Base-by-base conservation (phyloP, 2,329 filamentous ascomycete genomes). In the Ophiostoma piceae region DNA sequence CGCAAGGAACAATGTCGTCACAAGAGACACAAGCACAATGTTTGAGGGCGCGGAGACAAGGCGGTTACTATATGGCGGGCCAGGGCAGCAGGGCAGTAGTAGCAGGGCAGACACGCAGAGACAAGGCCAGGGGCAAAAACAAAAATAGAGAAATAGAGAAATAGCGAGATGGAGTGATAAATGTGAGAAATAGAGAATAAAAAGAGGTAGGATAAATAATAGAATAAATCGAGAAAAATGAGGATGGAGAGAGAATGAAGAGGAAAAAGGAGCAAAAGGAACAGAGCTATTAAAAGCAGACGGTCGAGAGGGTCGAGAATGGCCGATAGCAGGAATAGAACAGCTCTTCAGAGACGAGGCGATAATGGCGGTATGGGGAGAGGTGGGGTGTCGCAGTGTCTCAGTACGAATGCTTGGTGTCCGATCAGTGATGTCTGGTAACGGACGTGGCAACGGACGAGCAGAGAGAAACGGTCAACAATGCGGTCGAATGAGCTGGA, bases 301-400 rank as follows among this genome's bases (percentile, higher is more conserved):
- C 7, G 47, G 47, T 8, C n/a, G 3, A 14, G 9, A 29, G 22
- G 26, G 26, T 62, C 57, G 39, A 57, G 37, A 47, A 64, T 51
- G 57, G 29, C 65, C 62, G 35, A 37, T 65, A 67, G 12, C 65
- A 64, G 51, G n/a, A 62, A 26, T 11, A 66, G 62, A 62, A 26
- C 37, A 66, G 62, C 62, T n/a, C 62, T n/a, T 35, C 51, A 57
- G 16, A 47, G 16, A 47, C 22, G 6, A 6, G 26, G 57, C n/a
- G 57, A 32, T 62, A 62, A 62, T 32, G 57, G 57, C 57, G 57
- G 57, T 62, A 62, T 62, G 57, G 57, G 65, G 60, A 41, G n/a
- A 29, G 35, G 57, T 62, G 57, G 57, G 57, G 57, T 57, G 47
- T 9, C 19, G 19, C 19, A n/a, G 19, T 54, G 51, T 57, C 51